Evolutionary conservation across 2,329 filamentous ascomycete genomes (phyloP), one percentile per base, ranked within the genome.

Genomic region (Penicillium sp.): DNA sequence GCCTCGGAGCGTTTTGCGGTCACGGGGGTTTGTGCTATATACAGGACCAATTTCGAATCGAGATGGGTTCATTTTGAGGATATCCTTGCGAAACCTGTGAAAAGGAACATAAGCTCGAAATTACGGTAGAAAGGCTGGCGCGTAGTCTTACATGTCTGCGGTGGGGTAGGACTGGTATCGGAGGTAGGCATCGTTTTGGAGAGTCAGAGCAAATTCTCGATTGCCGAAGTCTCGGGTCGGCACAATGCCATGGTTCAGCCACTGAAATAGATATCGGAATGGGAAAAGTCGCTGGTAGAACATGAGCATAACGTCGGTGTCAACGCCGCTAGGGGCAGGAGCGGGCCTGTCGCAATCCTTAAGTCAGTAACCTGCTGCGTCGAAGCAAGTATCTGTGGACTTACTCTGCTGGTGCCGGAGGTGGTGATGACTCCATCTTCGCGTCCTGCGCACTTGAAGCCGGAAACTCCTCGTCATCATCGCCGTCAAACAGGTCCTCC

Each of bases 41-140:
- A 96, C 87, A n/a, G 93, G 93, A 0, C 93, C 93, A 62, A 98
- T 97, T 77, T 98, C 93, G 75, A 98, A 97, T 71, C 93, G 89
- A 1, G 88, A 88, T 3, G 93, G 93, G 64, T 95, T 89, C 59
- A 92, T 81, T 39, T 85, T 83, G 4, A 98, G 78, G 47, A 96
- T 89, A 61, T 96, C 90, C 71, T 95, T 96, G 31, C 91, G 89
- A 37, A 98, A 81, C 1, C 86, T 89, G 38, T 3, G 20, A n/a
- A 29, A 24, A 38, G 7, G 3, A 78, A 39, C 9, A 47, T 50
- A 20, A 49, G 49, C 33, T 37, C 33, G 8, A 10, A 3, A 6
- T 12, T 12, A 3, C 12, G 8, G 20, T 37, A 3, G 4, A 20
- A 12, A 12, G 10, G 33, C n/a, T 13, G 9, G 23, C 23, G 23